phyloP scores from a whole-genome alignment of 1,284 basidiomycete species.

The Trichosporon ovoides region DNA sequence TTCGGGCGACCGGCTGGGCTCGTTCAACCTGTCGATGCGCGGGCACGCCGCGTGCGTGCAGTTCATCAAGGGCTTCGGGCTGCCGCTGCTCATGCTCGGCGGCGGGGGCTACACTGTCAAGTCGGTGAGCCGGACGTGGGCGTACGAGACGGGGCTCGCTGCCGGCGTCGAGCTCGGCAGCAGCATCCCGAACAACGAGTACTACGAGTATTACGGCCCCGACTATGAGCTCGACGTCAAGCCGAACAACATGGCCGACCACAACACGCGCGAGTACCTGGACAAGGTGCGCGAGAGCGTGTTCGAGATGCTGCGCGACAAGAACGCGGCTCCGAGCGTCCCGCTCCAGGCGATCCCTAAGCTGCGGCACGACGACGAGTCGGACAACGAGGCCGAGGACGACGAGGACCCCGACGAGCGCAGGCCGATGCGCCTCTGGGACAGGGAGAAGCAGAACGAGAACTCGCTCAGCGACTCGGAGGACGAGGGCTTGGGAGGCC shows the following conservation, averaged over 20 bases:
- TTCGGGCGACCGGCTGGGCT: conserved; percentile 92
- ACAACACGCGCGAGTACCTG: conserved; percentile 89
- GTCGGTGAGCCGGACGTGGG: conserved; percentile 95
- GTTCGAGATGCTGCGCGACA: conserved; percentile 79
- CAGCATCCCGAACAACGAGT: conserved; percentile 96
- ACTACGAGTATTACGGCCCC: conserved; percentile 98
- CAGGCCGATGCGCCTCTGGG: conserved; percentile 54
- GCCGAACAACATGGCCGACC: conserved; percentile 90
- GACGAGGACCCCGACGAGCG: conserved; percentile 68
- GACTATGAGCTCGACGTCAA: conserved; percentile 97
- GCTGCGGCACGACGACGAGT: conserved; percentile 74
- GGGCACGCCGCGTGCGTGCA: conserved; percentile 97
- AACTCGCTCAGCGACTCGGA: conserved; percentile 53
- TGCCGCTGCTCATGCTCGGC: conserved; percentile 85
- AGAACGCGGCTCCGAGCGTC: conserved; percentile 84
- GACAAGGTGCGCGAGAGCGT: conserved; percentile 89
- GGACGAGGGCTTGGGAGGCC: conserved; percentile 50
- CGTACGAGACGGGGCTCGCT: conserved; percentile 94
- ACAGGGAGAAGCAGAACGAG: conserved; percentile 44
- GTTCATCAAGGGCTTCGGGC: conserved; percentile 94
- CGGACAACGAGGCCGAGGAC: conserved; percentile 74
- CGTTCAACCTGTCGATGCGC: conserved; percentile 94
- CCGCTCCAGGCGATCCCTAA: conserved; percentile 50
- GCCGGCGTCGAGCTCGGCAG: conserved; percentile 84
- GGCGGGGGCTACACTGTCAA: conserved; percentile 99